Conservation (phyloP, 2,329 filamentous ascomycete genomes). For the Trichoderma semiorbis region DNA sequence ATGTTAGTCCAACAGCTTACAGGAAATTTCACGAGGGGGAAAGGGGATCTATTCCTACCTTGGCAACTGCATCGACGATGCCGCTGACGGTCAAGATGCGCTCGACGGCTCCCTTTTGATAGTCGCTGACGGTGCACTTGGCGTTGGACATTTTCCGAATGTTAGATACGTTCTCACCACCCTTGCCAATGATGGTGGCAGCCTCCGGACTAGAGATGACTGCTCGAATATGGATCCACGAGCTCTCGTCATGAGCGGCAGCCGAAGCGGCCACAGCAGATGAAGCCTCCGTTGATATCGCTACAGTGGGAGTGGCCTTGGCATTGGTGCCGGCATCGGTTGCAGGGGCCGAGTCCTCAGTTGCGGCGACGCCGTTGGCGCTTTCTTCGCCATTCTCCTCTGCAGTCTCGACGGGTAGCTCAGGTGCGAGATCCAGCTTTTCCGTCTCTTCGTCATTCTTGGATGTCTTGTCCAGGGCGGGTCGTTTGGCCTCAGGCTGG, state of each 20-base stretch:
- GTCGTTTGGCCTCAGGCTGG: conserved; percentile 95
- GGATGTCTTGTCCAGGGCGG: conserved; percentile 86
- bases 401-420: conserved; percentile 36
- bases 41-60: conserved; percentile 56
- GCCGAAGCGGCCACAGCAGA: conserved; percentile 42
- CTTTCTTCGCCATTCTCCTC: conserved; percentile 50
- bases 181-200: conserved; percentile 96
- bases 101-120: conserved; percentile 93
- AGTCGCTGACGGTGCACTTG: conserved; percentile 98
- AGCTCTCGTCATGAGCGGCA: conserved; percentile 77
- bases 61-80: conserved; percentile 91
- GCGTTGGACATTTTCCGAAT: conserved; percentile 93
- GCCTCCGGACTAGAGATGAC: conserved; percentile 97
- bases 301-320: conserved; percentile 4
- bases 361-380: conserved; percentile 47
- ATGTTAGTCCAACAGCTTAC: neutral
- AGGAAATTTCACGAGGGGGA: neutral
- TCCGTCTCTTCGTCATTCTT: conserved; percentile 61
- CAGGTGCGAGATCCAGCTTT: conserved; percentile 35
- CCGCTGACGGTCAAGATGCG: conserved; percentile 97
- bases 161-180: conserved; percentile 96
- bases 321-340: conserved; percentile 34
- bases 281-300: conserved; percentile 32
- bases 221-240: conserved; percentile 94
- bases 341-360: conserved; percentile 24